Base-by-base conservation (phyloP, 2,329 filamentous ascomycete genomes). In the Fusarium sp. region DNA sequence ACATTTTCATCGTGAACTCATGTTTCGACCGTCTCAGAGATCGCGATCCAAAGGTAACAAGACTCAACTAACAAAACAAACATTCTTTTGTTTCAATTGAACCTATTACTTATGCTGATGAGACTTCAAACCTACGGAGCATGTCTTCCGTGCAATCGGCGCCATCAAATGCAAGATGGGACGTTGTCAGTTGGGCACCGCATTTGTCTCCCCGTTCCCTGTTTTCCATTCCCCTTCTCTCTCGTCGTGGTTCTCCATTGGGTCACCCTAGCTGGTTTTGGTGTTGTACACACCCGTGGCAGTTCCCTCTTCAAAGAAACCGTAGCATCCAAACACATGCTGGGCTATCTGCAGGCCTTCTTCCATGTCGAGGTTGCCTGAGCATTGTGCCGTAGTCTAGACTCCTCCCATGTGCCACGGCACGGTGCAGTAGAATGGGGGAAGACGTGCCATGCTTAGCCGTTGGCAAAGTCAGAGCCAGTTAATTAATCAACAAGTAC, bases 201-300 rank as follows among this genome's bases (percentile, higher is more conserved):
- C 66, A 68, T 68, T 65, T 42, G 66, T 61, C 63, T 47, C 32
- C 38, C 47, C 38, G 34, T 75, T 74, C 69, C 72, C 61, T 72
- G 72, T 74, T 72, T 74, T 75, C 56, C 63, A 48, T 69, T 64
- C 56, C 39, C 47, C 32, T 38, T 32, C 45, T 47, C 22, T 38
- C 41, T 36, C 47, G 28, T 57, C 71, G 34, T 62, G 51, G 24
- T 63, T 56, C 45, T 57, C 17, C 17, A 58, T 65, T 56, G 47
- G 42, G 28, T 24, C 30, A 44, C 47, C 22, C 44, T 38, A 48
- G 51, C 44, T 57, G 58, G 39, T 67, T 65, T 32, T 44, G 45
- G 45, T 63, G 41, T 59, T 47, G 50, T 52, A 32, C 26, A 32
- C 28, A 36, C 20, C 26, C 30, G 38, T 62, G 39, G 55, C 41